Conservation (phyloP, 2,329 filamentous ascomycete species). For the Scolecobasidium constrictum region DNA sequence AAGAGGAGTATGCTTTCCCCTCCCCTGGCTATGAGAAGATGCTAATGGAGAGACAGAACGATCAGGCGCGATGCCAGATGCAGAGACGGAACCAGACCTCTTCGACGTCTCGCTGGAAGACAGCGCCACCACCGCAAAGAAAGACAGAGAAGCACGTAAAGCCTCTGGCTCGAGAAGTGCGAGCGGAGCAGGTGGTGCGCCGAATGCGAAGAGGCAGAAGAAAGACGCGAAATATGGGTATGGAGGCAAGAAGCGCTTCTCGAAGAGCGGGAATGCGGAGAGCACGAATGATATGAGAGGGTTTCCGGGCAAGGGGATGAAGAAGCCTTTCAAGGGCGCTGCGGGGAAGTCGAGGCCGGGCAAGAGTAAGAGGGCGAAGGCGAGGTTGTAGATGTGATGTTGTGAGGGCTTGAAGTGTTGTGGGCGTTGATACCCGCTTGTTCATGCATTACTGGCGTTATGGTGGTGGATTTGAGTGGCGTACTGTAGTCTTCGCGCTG, state of each 20-base stretch:
- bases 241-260: slow-evolving; percentile 86
- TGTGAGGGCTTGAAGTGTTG: too few relatives aligned
- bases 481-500: too few relatives aligned
- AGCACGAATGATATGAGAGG: slow-evolving; percentile 71
- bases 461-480: too few relatives aligned
- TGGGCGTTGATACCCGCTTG: too few relatives aligned
- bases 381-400: slow-evolving; percentile 10
- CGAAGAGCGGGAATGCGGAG: slow-evolving; percentile 80
- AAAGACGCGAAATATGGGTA: slow-evolving; percentile 93
- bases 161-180: slow-evolving; percentile 30
- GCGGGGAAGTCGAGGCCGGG: slow-evolving; percentile 23
- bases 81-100: slow-evolving; percentile 62
- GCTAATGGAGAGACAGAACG: slow-evolving; percentile 8
- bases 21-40: not conserved
- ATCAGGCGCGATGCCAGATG: slow-evolving; percentile 1
- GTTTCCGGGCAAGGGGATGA: slow-evolving; percentile 82
- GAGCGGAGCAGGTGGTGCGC: slow-evolving; percentile 24
- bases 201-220: slow-evolving; percentile 72
- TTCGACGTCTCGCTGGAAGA: slow-evolving; percentile 85
- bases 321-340: slow-evolving; percentile 30
- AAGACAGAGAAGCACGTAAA: slow-evolving; percentile 29
- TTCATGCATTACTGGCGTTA: too few relatives aligned
- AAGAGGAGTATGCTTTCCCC: slow-evolving; percentile 74
- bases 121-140: slow-evolving; percentile 41
- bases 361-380: slow-evolving; percentile 24